Evolutionary conservation across 139 green algal species (phyloP), one percentile per base, ranked within the genome.

Genomic region (Nannochloris sp.): DNA sequence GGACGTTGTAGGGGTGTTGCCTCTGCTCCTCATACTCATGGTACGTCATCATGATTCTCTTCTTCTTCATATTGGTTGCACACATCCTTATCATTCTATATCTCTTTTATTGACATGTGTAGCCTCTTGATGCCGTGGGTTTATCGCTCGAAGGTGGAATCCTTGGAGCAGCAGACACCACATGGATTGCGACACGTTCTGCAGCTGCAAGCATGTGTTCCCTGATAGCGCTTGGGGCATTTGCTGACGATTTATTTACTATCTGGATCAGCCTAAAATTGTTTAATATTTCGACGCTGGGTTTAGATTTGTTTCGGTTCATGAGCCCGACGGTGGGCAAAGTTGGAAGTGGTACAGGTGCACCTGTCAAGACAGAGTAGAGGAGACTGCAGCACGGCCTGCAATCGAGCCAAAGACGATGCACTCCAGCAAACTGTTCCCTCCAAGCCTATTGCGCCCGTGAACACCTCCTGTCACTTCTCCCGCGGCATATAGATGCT

Each of bases 391-490:
- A 23, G 31, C 29, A 36, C 6, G 21, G 25, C 71, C 71, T 57
- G 71, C 71, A 14, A 50, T 44, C 40, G 91, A 79, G 11, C 93
- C 93, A 80, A 98, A 99, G 21, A 98, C 90, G 14, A 96, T 92
- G 60, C 97, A 98, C 70, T 99, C 93, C 19, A 99, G 87, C 72
- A 99, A 73, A 16, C 75, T 89, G 83, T 97, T 98, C 50, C 93
- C 93, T 48, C 93, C 93, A 50, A 99, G 82, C 18, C 93, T 76
- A 82, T 99, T 99, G 67, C 88, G 89, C 18, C 92, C 92, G 71
- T 98, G 92, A 62, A 98, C 85, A 24, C 93, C 93, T 59, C 78
- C 95, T 4, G 87, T 87, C 1, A 88, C 91, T 79, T 99, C 93
- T 0, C 93, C 93, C 3, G 89, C 89, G 0, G 90, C 93, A 66